Conservation (phyloP, 2,329 filamentous ascomycete species). For the Fusarium tanahbumbuense region DNA sequence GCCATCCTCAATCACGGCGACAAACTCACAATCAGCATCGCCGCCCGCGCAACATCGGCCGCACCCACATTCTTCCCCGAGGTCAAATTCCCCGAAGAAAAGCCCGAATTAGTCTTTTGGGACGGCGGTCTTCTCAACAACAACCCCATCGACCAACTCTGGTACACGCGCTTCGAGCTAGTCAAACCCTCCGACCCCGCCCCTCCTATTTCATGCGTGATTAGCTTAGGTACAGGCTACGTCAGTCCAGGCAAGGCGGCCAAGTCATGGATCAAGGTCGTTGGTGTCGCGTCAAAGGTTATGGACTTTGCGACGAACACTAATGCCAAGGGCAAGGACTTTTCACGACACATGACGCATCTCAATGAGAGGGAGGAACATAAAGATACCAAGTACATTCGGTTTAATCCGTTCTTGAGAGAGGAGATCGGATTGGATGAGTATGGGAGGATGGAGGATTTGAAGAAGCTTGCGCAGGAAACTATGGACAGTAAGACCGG, state of each 20-base stretch:
- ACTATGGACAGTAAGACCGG: not conserved
- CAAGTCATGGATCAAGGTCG: conserved; percentile 25
- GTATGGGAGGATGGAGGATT: conserved; percentile 14
- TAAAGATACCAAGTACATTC: conserved; percentile 18
- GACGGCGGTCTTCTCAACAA: conserved; percentile 39
- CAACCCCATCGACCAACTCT: conserved; percentile 37
- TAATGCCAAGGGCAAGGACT: conserved; percentile 38
- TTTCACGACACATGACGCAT: conserved; percentile 25
- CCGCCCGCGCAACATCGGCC: conserved; percentile 33
- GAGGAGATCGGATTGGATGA: conserved; percentile 32
- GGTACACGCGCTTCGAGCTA: conserved; percentile 38
- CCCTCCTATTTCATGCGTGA: conserved; percentile 17
- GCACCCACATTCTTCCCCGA: conserved; percentile 37
- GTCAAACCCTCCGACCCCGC: conserved; percentile 7
- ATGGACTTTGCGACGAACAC: conserved; percentile 41
- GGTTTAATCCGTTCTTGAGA: conserved; percentile 11
- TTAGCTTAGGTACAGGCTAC: conserved; percentile 34
- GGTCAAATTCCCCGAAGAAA: conserved; percentile 15
- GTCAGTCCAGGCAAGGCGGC: not conserved
- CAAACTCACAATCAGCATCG: conserved; percentile 37
- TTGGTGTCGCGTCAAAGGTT: conserved; percentile 21
- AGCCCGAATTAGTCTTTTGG: conserved; percentile 25
- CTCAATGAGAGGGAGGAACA: conserved; percentile 18
- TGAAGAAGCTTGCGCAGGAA: not conserved
- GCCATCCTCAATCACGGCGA: conserved; percentile 6